These are phyloP conservation scores for Lonicera japonica DNA, from an alignment of 129 eudicot species.

Conservation along the genomic window DNA sequence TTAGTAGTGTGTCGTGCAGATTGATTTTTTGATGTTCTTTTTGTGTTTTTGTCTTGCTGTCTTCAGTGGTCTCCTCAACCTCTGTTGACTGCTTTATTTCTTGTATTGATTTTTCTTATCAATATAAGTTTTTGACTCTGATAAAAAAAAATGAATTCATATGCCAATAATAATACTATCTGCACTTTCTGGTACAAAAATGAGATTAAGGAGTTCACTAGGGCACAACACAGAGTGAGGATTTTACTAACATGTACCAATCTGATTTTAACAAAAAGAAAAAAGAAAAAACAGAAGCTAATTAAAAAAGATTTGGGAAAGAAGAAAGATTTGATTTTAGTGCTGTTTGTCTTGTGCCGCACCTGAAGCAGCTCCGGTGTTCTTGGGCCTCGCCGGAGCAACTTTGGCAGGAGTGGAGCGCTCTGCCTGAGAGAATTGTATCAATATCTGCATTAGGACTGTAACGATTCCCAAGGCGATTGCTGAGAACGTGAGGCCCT, in stretches of 20 bases:
- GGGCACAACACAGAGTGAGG: not conserved
- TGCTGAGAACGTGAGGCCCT: constrained; percentile 52
- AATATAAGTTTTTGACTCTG: too few relatives aligned
- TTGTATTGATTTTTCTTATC: too few relatives aligned
- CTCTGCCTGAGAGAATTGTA: constrained; percentile 76
- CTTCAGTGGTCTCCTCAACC: too few relatives aligned
- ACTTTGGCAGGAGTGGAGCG: constrained; percentile 71
- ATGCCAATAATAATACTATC: not conserved
- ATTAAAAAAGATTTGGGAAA: not conserved
- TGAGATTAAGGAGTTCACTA: not conserved
- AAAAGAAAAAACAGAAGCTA: too few relatives aligned
- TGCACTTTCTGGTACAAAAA: not conserved
- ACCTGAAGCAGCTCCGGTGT: constrained; percentile 17
- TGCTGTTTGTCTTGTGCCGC: constrained; percentile 27
- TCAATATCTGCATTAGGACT: constrained; percentile 71
- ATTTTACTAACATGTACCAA: too few relatives aligned
- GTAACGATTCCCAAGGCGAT: constrained; percentile 47
- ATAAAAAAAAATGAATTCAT: not conserved
- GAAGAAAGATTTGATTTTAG: constrained; percentile 13
- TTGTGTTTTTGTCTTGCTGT: too few relatives aligned
- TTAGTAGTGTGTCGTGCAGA: too few relatives aligned
- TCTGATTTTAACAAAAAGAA: not conserved
- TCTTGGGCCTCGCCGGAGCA: constrained; percentile 35
- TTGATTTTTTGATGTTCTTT: too few relatives aligned
- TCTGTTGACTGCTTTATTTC: too few relatives aligned